These are phyloP conservation scores for Verticillium isaacii DNA, from an alignment of 2,329 filamentous ascomycete genomes.

Conservation along the genomic window DNA sequence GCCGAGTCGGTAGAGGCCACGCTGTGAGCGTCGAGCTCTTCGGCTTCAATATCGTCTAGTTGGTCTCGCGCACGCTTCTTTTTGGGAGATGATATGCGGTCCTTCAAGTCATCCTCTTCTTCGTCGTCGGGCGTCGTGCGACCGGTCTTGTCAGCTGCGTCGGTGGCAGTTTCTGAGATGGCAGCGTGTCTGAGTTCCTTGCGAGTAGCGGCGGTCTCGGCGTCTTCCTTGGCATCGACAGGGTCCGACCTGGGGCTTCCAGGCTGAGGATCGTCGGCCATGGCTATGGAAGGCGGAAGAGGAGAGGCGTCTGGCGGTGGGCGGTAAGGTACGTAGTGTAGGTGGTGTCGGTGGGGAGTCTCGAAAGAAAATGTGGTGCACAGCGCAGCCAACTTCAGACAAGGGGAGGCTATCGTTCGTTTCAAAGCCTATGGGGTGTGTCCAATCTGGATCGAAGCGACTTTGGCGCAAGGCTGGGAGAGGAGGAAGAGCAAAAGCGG, in stretches of 20 bases:
- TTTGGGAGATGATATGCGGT: conserved; percentile 55
- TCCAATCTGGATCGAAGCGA: neutral
- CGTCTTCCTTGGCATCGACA: conserved; percentile 47
- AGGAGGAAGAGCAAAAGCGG: neutral
- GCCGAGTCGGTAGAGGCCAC: conserved; percentile 37
- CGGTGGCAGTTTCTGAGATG: conserved; percentile 48
- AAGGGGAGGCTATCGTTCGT: conserved; percentile 1
- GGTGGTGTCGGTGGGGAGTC: neutral
- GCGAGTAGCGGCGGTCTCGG: conserved; percentile 58
- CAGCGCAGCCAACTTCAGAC: neutral
- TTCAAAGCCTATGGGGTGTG: neutral
- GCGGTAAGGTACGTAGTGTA: neutral
- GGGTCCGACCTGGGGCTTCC: conserved; percentile 33
- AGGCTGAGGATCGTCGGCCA: conserved; percentile 39
- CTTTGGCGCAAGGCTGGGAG: neutral
- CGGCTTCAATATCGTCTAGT: conserved; percentile 40
- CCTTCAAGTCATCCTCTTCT: conserved; percentile 35
- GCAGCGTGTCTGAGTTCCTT: conserved; percentile 61
- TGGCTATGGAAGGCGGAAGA: conserved; percentile 17
- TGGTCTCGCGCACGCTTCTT: conserved; percentile 62
- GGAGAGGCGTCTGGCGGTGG: neutral
- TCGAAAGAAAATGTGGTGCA: neutral
- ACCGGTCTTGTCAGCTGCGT: conserved; percentile 13
- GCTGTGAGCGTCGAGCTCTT: conserved; percentile 38
- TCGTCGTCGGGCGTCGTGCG: conserved; percentile 19